phyloP scores from a whole-genome alignment of 1,284 basidiomycete species.

The Trichosporon inkin region DNA sequence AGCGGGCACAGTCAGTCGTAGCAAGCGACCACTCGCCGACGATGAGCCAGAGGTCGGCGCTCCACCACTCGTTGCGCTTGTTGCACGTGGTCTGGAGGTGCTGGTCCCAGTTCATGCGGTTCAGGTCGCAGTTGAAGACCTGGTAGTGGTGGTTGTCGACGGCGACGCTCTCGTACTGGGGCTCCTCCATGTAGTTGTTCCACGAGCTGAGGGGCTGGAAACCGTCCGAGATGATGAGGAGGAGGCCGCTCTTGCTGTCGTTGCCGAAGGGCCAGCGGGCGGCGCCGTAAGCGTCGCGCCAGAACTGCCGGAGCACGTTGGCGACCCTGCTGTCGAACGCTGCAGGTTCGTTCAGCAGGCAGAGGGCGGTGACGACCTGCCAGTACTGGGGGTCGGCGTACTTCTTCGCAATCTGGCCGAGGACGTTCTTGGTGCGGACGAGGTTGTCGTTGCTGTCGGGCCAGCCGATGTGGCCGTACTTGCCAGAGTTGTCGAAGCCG shows the following conservation, averaged over 20 bases:
- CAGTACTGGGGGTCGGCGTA: constrained; percentile 45
- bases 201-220: constrained; percentile 75
- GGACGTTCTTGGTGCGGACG: constrained; percentile 52
- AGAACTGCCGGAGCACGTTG: constrained; percentile 66
- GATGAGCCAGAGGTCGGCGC: constrained; percentile 63
- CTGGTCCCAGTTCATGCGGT: constrained; percentile 57
- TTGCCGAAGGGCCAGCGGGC: constrained; percentile 65
- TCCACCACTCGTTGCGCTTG: constrained; percentile 53
- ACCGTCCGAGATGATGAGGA: constrained; percentile 73
- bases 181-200: constrained; percentile 62
- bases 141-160: constrained; percentile 83
- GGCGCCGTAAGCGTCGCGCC: constrained; percentile 57
- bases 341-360: constrained; percentile 64
- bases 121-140: constrained; percentile 63
- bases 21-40: constrained; percentile 77
- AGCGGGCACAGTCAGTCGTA: constrained; percentile 77
- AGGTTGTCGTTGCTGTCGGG: constrained; percentile 7
- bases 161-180: constrained; percentile 61
- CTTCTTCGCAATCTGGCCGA: constrained; percentile 20
- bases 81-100: constrained; percentile 64
- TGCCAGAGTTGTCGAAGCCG: constrained; percentile 77
- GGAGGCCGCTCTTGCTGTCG: constrained; percentile 32
- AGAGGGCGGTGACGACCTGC: constrained; percentile 59
- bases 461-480: constrained; percentile 30
- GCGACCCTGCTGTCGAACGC: constrained; percentile 58